phyloP scores from a whole-genome alignment of 345 rosid genomes.

The Reutealis trisperma region DNA sequence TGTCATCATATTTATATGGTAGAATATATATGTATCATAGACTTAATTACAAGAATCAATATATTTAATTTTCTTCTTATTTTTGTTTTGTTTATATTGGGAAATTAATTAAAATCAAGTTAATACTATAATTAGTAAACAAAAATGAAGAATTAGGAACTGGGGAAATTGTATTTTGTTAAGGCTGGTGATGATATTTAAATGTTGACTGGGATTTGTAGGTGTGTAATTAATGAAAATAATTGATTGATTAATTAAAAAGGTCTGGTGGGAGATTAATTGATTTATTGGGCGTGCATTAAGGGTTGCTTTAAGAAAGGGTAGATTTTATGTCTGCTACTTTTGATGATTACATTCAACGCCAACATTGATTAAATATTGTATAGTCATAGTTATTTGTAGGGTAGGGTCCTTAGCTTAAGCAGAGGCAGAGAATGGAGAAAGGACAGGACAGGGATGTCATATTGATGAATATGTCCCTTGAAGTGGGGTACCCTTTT shows the following conservation, averaged over 20 bases:
- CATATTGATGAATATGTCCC: slow-evolving; percentile 11
- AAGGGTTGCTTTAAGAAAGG: slow-evolving; percentile 14
- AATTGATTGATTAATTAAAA: background rate
- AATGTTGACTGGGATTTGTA: background rate
- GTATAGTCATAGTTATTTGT: too few species aligned
- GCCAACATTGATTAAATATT: background rate
- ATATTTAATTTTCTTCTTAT: too few species aligned
- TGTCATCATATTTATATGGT: too few species aligned
- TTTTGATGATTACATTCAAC: slow-evolving; percentile 17
- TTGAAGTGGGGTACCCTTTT: slow-evolving; percentile 15
- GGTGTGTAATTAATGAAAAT: background rate
- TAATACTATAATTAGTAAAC: too few species aligned
- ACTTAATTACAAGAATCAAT: too few species aligned
- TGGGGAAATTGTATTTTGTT: too few species aligned
- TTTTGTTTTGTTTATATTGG: too few species aligned
- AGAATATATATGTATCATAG: too few species aligned
- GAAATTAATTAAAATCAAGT: too few species aligned
- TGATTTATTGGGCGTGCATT: background rate
- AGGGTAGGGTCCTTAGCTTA: too few species aligned
- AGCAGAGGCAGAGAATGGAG: background rate
- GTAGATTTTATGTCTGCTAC: background rate
- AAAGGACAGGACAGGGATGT: slow-evolving; percentile 2
- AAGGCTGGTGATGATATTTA: too few species aligned
- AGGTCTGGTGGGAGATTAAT: background rate
- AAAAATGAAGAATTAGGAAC: too few species aligned